A percentile compares a stretch with the other conserved stretches of the same genome.
phyloP scores from a whole-genome alignment of 2,329 filamentous ascomycete species.

The Scedosporium dehoogii region DNA sequence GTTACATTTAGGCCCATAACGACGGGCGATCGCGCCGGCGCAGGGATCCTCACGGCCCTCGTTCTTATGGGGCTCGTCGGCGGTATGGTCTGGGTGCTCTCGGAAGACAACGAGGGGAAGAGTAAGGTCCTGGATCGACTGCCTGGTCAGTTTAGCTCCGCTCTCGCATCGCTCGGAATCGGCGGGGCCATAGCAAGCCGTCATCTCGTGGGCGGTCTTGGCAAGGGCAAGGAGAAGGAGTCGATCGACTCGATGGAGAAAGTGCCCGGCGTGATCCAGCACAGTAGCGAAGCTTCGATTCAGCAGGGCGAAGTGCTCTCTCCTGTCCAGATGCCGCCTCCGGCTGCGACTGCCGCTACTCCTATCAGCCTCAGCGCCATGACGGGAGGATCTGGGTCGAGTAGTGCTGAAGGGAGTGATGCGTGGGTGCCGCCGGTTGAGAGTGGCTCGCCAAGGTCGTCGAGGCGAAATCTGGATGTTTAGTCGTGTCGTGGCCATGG shows the following conservation, averaged over 20 bases:
- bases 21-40: conserved; percentile 56
- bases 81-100: conserved; percentile 38
- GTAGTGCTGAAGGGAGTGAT: not conserved
- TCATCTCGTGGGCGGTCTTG: not conserved
- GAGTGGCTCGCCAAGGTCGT: not conserved
- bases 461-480: not conserved
- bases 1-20: conserved; percentile 26
- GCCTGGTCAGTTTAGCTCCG: not conserved
- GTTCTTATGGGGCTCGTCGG: conserved; percentile 44
- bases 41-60: conserved; percentile 51
- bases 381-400: not conserved
- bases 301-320: not conserved
- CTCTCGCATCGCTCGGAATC: not conserved
- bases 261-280: not conserved
- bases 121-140: conserved; percentile 10
- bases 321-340: not conserved
- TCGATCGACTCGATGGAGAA: not conserved
- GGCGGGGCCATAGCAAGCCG: not conserved
- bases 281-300: not conserved
- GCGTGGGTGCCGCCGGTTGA: not conserved
- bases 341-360: not conserved
- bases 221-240: not conserved
- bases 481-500: not conserved
- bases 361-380: too few relatives aligned
- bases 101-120: conserved; percentile 33